Base-by-base conservation (phyloP, 768 basidiomycete species). In the Lentinus tigrinus region DNA sequence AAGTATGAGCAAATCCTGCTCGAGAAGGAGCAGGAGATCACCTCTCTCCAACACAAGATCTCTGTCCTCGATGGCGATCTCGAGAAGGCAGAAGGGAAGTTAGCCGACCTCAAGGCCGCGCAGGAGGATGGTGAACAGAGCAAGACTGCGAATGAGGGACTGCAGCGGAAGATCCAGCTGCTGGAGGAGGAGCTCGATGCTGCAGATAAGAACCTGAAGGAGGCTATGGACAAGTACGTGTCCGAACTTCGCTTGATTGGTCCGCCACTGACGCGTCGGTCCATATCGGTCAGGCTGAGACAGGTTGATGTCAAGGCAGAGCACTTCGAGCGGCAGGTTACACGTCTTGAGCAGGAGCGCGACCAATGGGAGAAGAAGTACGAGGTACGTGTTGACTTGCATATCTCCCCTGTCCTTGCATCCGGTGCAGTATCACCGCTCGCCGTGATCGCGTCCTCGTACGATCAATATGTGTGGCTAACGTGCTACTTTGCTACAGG, bases 271-370 rank as follows among this genome's bases (percentile, higher is more conserved):
- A 46, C 52, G 48, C 59, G 56, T 26, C 27, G 13, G 56, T 64
- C 23, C 1, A 19, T 11, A 28, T 37, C 49, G 37, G 51, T 42
- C 66, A 98, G 96, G 74, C 81, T 99, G 66, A 82, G 96, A 61
- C 93, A 96, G 70, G 94, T 96, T 56, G 97, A 99, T 70, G 89
- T 98, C 75, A 99, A 98, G 78, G 96, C 96, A 10, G 97, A 99
- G 74, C 94, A 98, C 77, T 97, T 93, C 71, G 96, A 98, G 76
- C 85, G 95, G 48, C 92, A 95, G 70, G 87, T 97, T 19, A 79
- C 85, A 63, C 84, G 91, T 43, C 78, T 84, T 47, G 95, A 98
- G 72, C 85, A 91, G 69, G 97, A 99, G 73, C 87, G 95, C 50
- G 96, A 98, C 72, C 67, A 71, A 39, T 94, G 91, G 92, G 95